These are phyloP conservation scores for Aspergillus aculeatinus DNA, from an alignment of 2,329 filamentous ascomycete genomes.

Conservation along the genomic window DNA sequence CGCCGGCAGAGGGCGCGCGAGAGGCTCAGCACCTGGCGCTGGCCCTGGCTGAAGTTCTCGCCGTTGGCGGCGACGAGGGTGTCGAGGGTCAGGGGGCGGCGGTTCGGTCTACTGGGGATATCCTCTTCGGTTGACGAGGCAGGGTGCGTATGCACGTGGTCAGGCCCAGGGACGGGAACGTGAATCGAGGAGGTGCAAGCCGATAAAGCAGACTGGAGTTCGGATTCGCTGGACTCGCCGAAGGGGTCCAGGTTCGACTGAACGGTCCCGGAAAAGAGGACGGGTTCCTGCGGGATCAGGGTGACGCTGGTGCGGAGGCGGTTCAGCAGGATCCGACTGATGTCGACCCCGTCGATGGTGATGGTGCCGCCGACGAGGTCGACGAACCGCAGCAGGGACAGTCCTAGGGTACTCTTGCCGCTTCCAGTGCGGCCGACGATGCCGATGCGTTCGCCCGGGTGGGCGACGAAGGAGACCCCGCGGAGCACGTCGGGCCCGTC, in stretches of 20 bases:
- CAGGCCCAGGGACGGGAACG: slow-evolving; percentile 23
- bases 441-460: slow-evolving; percentile 28
- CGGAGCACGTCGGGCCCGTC: slow-evolving; percentile 26
- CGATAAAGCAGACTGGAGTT: slow-evolving; percentile 29
- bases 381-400: slow-evolving; percentile 57
- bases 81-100: slow-evolving; percentile 40
- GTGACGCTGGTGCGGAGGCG: slow-evolving; percentile 56
- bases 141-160: not conserved
- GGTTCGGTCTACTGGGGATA: slow-evolving; percentile 5
- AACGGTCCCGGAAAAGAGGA: slow-evolving; percentile 59
- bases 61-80: slow-evolving; percentile 58
- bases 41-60: slow-evolving; percentile 51
- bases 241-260: slow-evolving; percentile 61
- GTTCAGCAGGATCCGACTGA: slow-evolving; percentile 52
- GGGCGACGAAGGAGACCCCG: slow-evolving; percentile 23
- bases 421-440: slow-evolving; percentile 35
- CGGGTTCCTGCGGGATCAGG: slow-evolving; percentile 60
- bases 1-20: slow-evolving; percentile 60
- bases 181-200: slow-evolving; percentile 37
- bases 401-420: slow-evolving; percentile 44
- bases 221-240: slow-evolving; percentile 53
- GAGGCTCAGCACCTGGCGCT: slow-evolving; percentile 62
- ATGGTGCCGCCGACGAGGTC: slow-evolving; percentile 53
- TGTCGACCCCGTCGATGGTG: slow-evolving; percentile 57
- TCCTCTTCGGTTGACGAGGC: not conserved